Evolutionary conservation across 352 stramenopile genomes (phyloP).

Genomic region (Phytophthora pistaciae): DNA sequence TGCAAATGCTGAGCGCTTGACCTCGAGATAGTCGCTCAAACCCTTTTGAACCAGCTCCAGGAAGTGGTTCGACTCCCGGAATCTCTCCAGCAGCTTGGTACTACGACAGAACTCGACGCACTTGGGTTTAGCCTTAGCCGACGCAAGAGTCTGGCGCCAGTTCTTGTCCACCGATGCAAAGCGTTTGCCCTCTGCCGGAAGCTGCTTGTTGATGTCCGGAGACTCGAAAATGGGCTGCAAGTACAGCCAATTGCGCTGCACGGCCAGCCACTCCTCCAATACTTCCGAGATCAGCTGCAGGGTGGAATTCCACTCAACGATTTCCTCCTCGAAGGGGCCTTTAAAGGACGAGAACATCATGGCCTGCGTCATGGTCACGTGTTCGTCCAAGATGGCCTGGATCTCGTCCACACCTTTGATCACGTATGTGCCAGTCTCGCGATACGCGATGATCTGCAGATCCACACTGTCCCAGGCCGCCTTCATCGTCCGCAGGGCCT

Average conservation of each 20-base stretch:
- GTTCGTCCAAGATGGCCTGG: constrained; percentile 94
- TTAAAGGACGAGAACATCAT: constrained; percentile 98
- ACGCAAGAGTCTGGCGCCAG: constrained; percentile 92
- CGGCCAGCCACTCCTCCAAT: constrained; percentile 94
- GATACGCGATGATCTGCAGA: constrained; percentile 91
- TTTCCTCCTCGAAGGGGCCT: constrained; percentile 94
- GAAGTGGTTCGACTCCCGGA: constrained; percentile 95
- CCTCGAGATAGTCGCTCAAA: constrained; percentile 93
- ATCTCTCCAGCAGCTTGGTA: constrained; percentile 93
- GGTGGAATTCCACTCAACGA: constrained; percentile 93
- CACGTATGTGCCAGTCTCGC: constrained; percentile 95
- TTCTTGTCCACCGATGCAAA: constrained; percentile 97
- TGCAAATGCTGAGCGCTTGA: constrained; percentile 92
- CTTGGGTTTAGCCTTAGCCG: constrained; percentile 88
- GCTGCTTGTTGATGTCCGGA: constrained; percentile 97
- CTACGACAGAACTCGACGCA: constrained; percentile 96
- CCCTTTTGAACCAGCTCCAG: constrained; percentile 94
- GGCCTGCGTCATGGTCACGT: constrained; percentile 96
- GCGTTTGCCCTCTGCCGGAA: constrained; percentile 94
- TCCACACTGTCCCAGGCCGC: constrained; percentile 91
- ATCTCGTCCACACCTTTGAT: constrained; percentile 96
- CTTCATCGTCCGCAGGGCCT: constrained; percentile 94
- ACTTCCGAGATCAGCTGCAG: constrained; percentile 94
- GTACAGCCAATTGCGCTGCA: constrained; percentile 97
- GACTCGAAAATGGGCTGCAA: constrained; percentile 97